These are phyloP conservation scores for Trichoderma sp. DNA, from an alignment of 2,329 filamentous ascomycete species.

Conservation along the genomic window DNA sequence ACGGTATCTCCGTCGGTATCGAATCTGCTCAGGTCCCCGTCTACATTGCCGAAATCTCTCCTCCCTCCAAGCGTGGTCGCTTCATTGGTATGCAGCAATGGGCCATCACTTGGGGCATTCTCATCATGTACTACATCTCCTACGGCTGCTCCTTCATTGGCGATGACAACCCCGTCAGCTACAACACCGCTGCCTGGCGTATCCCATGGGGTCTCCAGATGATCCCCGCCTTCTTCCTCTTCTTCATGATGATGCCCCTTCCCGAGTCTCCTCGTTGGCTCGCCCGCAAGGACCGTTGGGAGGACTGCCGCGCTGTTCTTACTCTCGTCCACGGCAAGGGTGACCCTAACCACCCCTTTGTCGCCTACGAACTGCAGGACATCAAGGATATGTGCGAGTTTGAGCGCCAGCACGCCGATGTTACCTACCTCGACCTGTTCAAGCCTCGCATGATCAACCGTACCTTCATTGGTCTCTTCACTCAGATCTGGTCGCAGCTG, in stretches of 20 bases:
- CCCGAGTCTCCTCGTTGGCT: slow-evolving; percentile 65
- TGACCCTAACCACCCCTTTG: slow-evolving; percentile 62
- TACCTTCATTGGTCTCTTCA: slow-evolving; percentile 50
- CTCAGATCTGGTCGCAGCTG: slow-evolving; percentile 57
- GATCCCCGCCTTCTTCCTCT: slow-evolving; percentile 59
- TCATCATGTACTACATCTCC: slow-evolving; percentile 69
- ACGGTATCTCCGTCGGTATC: slow-evolving; percentile 66
- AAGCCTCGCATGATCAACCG: slow-evolving; percentile 62
- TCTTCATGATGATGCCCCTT: slow-evolving; percentile 57
- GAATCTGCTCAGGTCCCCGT: slow-evolving; percentile 66
- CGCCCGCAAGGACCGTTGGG: slow-evolving; percentile 60
- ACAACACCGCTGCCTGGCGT: slow-evolving; percentile 57
- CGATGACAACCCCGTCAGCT: slow-evolving; percentile 28
- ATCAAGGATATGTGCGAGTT: slow-evolving; percentile 74
- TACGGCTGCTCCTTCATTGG: slow-evolving; percentile 62
- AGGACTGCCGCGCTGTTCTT: slow-evolving; percentile 53
- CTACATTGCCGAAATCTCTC: slow-evolving; percentile 65
- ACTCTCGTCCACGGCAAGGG: slow-evolving; percentile 65
- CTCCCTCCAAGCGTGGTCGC: slow-evolving; percentile 55
- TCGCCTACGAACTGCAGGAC: slow-evolving; percentile 65
- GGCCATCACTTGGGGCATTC: slow-evolving; percentile 66
- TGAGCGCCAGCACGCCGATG: slow-evolving; percentile 66
- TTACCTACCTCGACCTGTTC: slow-evolving; percentile 70
- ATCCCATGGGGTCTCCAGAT: slow-evolving; percentile 66
- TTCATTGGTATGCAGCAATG: slow-evolving; percentile 73